Evolutionary conservation across 768 basidiomycete genomes (phyloP).

Genomic region (Agrocybe chaxingu): DNA sequence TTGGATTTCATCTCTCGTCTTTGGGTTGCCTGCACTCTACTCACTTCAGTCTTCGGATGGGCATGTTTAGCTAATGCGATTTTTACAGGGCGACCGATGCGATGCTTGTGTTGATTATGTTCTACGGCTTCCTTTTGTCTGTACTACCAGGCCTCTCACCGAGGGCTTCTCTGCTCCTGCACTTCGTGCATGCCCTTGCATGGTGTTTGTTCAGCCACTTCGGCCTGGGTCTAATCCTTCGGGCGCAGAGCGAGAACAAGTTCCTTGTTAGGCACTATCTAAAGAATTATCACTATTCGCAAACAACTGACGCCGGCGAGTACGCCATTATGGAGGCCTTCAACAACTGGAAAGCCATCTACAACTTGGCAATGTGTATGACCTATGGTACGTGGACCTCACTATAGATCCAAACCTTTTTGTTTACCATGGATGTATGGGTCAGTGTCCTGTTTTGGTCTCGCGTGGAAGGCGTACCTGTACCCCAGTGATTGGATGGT

Average conservation of each 20-base stretch:
- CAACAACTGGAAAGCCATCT: slow-evolving; percentile 90
- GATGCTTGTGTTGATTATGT: slow-evolving; percentile 71
- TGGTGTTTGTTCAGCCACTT: slow-evolving; percentile 91
- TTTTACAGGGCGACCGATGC: slow-evolving; percentile 74
- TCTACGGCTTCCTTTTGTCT: slow-evolving; percentile 59
- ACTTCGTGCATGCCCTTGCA: slow-evolving; percentile 77
- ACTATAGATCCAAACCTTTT: not conserved
- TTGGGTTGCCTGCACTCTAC: not conserved
- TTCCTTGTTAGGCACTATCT: slow-evolving; percentile 92
- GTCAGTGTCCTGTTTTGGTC: slow-evolving; percentile 77
- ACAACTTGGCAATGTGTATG: slow-evolving; percentile 93
- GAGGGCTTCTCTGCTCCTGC: slow-evolving; percentile 50
- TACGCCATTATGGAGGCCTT: slow-evolving; percentile 93
- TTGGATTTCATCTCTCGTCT: not conserved
- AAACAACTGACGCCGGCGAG: slow-evolving; percentile 59
- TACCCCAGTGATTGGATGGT: slow-evolving; percentile 83
- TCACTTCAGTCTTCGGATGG: slow-evolving; percentile 18
- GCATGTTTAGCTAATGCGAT: slow-evolving; percentile 3
- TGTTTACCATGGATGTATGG: slow-evolving; percentile 3
- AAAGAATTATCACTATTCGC: slow-evolving; percentile 87
- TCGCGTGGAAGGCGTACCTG: slow-evolving; percentile 89
- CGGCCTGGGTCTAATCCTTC: slow-evolving; percentile 80
- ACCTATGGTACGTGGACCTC: slow-evolving; percentile 65
- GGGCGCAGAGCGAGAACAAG: slow-evolving; percentile 81
- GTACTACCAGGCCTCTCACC: slow-evolving; percentile 58